Base-by-base conservation (phyloP, 2,329 filamentous ascomycete genomes). In the Ophiostoma tasmaniense region DNA sequence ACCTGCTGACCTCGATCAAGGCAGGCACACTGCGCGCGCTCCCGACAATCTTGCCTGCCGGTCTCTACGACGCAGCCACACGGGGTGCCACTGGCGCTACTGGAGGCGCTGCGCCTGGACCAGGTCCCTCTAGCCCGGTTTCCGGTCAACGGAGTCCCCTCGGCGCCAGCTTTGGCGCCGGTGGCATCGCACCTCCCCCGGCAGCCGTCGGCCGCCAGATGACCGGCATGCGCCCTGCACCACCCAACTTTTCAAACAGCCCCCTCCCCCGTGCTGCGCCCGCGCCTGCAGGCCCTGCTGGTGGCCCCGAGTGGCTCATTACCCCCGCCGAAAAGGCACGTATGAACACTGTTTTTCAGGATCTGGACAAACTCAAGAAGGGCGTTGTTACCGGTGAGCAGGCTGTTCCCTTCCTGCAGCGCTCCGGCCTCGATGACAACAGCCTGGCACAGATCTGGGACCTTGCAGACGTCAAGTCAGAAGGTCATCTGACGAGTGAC, bases 371-470 rank as follows among this genome's bases (percentile, higher is more conserved):
- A 75, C 81, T 84, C 17, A 90, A 89, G 71, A 88, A 87, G 74
- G 95, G 95, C 0, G 91, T 87, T 74, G 94, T 99, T 73, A 96
- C 90, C 39, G 95, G 95, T 73, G 94, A 98, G 75, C 93, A 98
- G 78, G 95, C 94, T 2, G 95, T 98, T 10, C 85, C 88, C 10
- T 99, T 98, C 80, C 92, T 99, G 78, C 94, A 91, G 76, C 93
- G 97, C 78, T 97, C 94, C 0, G 90, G 91, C 69, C 84, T 99
- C 17, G 87, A 92, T 0, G 94, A 98, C 76, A 94, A 97, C 75
- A 87, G 87, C 11, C 82, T 99, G 67, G 95, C 95, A 37, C 91
- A 96, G 74, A 96, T 99, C 72, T 99, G 95, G 95, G 95, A 99
- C 77, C 86, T 99, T 37, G 90, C 95, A 17, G 95, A 99, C 79